These are phyloP conservation scores for Diaporthe sp. DNA, from an alignment of 2,329 filamentous ascomycete genomes.

Conservation along the genomic window DNA sequence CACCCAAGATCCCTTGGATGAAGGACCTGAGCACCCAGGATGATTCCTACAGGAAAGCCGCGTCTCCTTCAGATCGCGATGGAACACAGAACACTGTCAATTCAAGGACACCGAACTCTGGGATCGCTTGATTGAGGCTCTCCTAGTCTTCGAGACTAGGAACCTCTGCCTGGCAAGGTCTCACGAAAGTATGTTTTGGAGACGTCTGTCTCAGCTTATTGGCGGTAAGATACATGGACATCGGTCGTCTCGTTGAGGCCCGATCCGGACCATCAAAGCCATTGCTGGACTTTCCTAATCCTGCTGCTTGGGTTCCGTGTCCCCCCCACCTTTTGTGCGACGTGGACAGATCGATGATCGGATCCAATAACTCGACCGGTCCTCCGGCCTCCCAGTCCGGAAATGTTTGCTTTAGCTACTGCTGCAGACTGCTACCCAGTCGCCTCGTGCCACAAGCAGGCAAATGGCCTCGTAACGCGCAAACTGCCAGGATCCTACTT, in stretches of 20 bases:
- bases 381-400: neutral
- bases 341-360: constrained; percentile 15
- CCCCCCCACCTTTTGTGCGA: neutral
- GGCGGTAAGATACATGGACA: constrained; percentile 27
- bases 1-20: neutral
- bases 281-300: constrained; percentile 15
- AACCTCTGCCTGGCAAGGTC: neutral
- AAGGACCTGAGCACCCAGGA: neutral
- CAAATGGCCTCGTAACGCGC: constrained; percentile 1
- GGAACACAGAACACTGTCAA: constrained; percentile 24
- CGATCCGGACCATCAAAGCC: constrained; percentile 23
- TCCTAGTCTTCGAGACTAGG: constrained; percentile 19
- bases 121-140: constrained; percentile 3
- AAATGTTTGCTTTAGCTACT: constrained; percentile 13
- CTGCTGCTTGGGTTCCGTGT: neutral
- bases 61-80: constrained; percentile 14
- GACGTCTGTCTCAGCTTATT: constrained; percentile 23
- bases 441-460: neutral
- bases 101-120: neutral
- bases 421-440: neutral
- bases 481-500: constrained; percentile 6
- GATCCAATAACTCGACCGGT: neutral
- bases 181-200: neutral
- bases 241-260: constrained; percentile 27
- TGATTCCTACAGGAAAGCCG: neutral